Conservation (phyloP, 1,284 basidiomycete genomes). For the Apiotrichum porosum region DNA sequence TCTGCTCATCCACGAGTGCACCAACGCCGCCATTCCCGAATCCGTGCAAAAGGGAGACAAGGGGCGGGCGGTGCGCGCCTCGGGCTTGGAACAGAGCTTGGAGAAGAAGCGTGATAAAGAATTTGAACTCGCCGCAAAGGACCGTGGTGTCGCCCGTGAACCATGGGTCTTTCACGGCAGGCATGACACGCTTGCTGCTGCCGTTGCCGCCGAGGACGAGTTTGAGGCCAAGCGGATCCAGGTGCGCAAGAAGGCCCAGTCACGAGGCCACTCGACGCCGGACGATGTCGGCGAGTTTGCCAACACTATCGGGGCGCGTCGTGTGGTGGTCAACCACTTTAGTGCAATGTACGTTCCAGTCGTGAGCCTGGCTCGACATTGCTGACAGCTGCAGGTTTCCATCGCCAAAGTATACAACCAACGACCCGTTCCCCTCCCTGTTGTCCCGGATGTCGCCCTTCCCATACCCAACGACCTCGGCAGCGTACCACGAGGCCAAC, state of each 20-base stretch:
- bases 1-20: constrained; percentile 66
- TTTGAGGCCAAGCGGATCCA: constrained; percentile 42
- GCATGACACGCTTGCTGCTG: constrained; percentile 18
- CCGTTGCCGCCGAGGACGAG: constrained; percentile 52
- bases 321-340: constrained; percentile 77
- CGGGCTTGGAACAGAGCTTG: constrained; percentile 38
- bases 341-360: constrained; percentile 64
- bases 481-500: neutral
- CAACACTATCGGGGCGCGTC: constrained; percentile 58
- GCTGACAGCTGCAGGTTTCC: constrained; percentile 21
- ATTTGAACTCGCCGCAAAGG: constrained; percentile 20
- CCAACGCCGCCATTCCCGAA: constrained; percentile 68
- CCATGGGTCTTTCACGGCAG: constrained; percentile 15
- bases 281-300: constrained; percentile 78
- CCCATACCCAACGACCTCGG: constrained; percentile 28
- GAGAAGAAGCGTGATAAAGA: constrained; percentile 34
- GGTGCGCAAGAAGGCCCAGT: constrained; percentile 58
- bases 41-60: constrained; percentile 41
- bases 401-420: constrained; percentile 29
- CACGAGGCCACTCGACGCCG: constrained; percentile 76
- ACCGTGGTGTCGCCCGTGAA: constrained; percentile 10
- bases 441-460: constrained; percentile 46
- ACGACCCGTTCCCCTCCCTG: constrained; percentile 49
- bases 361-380: too few relatives aligned
- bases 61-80: constrained; percentile 31